These are phyloP conservation scores for Claviceps humidiphila DNA, from an alignment of 2,329 filamentous ascomycete genomes.

Conservation along the genomic window DNA sequence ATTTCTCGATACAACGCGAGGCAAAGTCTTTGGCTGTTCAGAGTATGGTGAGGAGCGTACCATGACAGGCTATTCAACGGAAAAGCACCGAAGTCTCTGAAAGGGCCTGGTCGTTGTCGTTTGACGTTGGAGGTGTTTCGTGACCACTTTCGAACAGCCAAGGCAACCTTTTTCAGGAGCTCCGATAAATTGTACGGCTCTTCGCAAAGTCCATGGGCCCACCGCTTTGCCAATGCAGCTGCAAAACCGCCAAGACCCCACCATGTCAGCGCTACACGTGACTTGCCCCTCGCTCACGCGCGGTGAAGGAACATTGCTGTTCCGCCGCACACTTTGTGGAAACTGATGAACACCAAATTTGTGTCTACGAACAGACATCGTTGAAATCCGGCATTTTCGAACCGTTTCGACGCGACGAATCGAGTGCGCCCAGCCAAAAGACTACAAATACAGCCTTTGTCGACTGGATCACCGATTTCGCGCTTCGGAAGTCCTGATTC, in stretches of 20 bases:
- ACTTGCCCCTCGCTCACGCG: constrained; percentile 24
- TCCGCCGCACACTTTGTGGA: constrained; percentile 28
- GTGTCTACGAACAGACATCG: constrained; percentile 10
- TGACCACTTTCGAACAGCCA: constrained; percentile 9
- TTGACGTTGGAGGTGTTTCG: constrained; percentile 1
- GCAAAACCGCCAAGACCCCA: constrained; percentile 5
- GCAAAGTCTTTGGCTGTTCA: neutral
- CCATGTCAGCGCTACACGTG: constrained; percentile 18
- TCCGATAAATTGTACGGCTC: constrained; percentile 3
- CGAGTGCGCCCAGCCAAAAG: neutral
- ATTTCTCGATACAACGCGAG: neutral
- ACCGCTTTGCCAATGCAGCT: neutral
- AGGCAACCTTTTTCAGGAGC: constrained; percentile 14
- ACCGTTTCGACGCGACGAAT: constrained; percentile 1
- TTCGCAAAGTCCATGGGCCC: constrained; percentile 5
- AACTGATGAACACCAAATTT: constrained; percentile 27
- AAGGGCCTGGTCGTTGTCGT: constrained; percentile 5
- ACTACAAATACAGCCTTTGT: neutral
- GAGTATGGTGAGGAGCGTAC: neutral
- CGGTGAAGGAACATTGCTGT: constrained; percentile 25
- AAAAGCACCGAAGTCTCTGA: neutral
- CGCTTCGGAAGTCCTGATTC: neutral
- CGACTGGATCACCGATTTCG: neutral
- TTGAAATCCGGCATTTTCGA: neutral
- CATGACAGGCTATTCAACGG: constrained; percentile 1